phyloP scores from a whole-genome alignment of 148 eudicot genomes.

The Dysphania ambrosioides region DNA sequence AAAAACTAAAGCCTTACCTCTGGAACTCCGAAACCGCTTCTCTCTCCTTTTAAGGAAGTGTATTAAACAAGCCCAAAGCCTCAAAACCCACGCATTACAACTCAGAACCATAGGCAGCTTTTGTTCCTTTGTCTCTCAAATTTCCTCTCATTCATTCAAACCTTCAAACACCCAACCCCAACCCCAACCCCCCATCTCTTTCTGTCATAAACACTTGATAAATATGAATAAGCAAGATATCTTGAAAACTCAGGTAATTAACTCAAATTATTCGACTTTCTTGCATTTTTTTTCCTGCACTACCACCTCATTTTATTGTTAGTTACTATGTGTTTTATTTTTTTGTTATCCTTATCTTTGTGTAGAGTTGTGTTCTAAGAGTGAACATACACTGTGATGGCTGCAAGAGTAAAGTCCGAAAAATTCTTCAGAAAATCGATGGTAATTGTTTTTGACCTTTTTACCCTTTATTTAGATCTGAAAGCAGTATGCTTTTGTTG shows the following conservation, averaged over 20 bases:
- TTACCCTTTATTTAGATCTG: neutral
- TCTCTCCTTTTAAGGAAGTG: neutral
- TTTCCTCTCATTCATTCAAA: neutral
- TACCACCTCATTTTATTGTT: too few species aligned
- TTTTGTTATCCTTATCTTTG: neutral
- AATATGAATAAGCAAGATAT: slow-evolving; percentile 32
- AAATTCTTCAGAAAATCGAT: slow-evolving; percentile 66
- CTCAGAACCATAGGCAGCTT: neutral
- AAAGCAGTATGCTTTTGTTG: neutral
- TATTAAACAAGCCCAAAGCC: too few species aligned
- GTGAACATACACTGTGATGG: slow-evolving; percentile 91
- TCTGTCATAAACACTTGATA: neutral
- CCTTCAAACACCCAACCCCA: neutral
- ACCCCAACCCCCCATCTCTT: slow-evolving; percentile 15
- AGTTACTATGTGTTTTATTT: neutral
- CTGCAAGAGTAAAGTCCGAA: slow-evolving; percentile 71
- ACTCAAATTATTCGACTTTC: neutral
- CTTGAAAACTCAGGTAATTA: slow-evolving; percentile 29
- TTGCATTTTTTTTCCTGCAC: too few species aligned
- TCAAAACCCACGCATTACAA: too few species aligned
- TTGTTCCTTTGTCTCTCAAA: neutral
- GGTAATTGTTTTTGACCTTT: slow-evolving; percentile 37
- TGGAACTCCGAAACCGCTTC: slow-evolving; percentile 20
- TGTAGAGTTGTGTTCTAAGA: slow-evolving; percentile 67
- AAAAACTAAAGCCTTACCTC: too few species aligned